Evolutionary conservation across 148 eudicot genomes (phyloP), one percentile per base, ranked within the genome.

Genomic region (Simmondsia chinensis): DNA sequence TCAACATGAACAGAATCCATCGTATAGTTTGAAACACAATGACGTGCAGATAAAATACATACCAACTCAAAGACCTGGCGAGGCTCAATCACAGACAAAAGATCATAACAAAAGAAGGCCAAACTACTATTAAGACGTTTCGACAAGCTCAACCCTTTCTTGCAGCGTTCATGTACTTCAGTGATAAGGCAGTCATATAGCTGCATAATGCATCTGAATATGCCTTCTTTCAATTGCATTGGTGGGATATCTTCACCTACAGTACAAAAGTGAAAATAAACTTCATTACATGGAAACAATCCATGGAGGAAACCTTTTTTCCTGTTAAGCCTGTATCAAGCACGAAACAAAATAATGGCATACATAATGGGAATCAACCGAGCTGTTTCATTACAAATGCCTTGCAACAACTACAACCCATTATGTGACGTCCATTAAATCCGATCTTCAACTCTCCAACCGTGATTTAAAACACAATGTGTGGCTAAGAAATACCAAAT

Each of bases 61-160:
- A 93, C 99, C 99, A 93, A 59, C 53, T 93, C 99, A 61, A 93
- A 93, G 38, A 93, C 96, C 73, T 93, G 99, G 34, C 99, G 96
- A 59, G 99, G 99, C 74, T 93, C 99, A 30, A 93, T 63, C 27
- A 81, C 72, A 15, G 99, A 93, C 59, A 93, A 50, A 31, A 93
- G 94, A 63, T 93, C 99, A 54, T 86, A 86, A 30, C 99, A 93
- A 61, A 86, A 93, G 81, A 82, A 93, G 17, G 89, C 96, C 80
- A 93, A 60, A 56, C 96, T 80, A 56, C 99, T 93, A 63, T 83
- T 93, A 30, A 93, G 64, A 54, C 82, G 87, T 61, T 86, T 93
- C 14, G 99, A 96, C 71, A 93, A 75, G 69, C 79, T 77, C 50
- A 82, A 55, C 33, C 99, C 96, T 56, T 83, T 93, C 61, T 93